Evolutionary conservation across 2,329 filamentous ascomycete genomes (phyloP), one percentile per base, ranked within the genome.

Genomic region (Zasmidium cellare): DNA sequence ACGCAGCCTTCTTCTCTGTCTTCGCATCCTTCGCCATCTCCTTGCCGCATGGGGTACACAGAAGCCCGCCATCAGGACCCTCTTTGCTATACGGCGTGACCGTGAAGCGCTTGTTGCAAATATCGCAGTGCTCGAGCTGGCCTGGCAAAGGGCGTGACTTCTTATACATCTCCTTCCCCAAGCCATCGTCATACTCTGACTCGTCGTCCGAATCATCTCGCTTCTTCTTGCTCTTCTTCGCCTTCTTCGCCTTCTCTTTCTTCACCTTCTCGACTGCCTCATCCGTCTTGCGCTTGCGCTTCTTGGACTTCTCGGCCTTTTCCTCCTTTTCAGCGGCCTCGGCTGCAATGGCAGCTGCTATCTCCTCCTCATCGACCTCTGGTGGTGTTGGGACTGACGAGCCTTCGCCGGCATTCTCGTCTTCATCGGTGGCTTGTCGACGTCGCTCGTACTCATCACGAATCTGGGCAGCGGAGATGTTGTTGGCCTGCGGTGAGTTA

Each of bases 31-130:
- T 87, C 44, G 84, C 83, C 51, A 89, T 74, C 61, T 90, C 84
- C 67, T 89, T 92, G 20, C 90, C 89, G 69, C 93, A 97, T 20
- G 89, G 86, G 2, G 82, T 81, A 71, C 93, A 97, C 1, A 97
- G 79, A n/a, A 97, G 79, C 16, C 91, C 91, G 3, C 92, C 92
- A n/a, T 88, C 81, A 0, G 90, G 89, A 0, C 90, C 91, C 24
- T 87, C 84, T 64, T 91, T 88, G 61, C 89, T 92, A 76, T 97
- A 97, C 0, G 91, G 84, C 0, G 93, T 97, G 46, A 97, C 92
- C 0, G 91, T 96, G 70, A 97, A 97, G 38, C 92, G 87, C 72
- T 94, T 96, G 46, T 83, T 82, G 73, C 93, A 97, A 2, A 87
- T 77, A 61, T 90, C 91, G 71, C 93, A 97, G 65, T 96, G 92